Base-by-base conservation (phyloP, 768 basidiomycete genomes). In the Lepiota venenata region DNA sequence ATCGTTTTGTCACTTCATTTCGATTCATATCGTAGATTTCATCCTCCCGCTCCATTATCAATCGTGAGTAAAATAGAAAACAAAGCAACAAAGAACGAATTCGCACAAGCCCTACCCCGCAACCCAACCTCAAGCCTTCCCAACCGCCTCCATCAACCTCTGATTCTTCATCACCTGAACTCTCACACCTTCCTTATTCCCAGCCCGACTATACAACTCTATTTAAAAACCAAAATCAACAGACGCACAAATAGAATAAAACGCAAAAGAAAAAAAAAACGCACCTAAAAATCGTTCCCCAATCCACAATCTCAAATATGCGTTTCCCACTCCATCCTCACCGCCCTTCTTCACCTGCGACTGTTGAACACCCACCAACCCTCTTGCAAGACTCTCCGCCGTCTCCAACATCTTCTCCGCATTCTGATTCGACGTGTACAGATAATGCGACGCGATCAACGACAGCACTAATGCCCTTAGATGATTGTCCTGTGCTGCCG, bases 381-480 rank as follows among this genome's bases (percentile, higher is more conserved):
- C 88, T 9, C 82, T 83, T 0, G 84, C 86, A 1, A 91, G 74
- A 61, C 84, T 83, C 61, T 86, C 86, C 44, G 83, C 85, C 2
- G 85, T 83, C 12, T 72, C 73, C 1, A 92, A 68, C 73, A 89
- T 86, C 50, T 75, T 71, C 62, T 76, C 72, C 5, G 89, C 88
- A 56, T 90, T 83, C n/a, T 83, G 81, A 2, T 74, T 74, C 0
- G 87, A 79, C 0, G 89, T 90, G 52, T 88, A 80, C 22, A 87
- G 60, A 56, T 89, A 91, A 57, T 90, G 85, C 22, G 84, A 77
- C 1, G 88, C 77, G 10, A 85, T 78, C 15, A 91, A 74, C 2
- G 85, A 81, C 15, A 91, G 72, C 2, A 90, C 73, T 1, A 89
- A 70, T 11, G 87, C 86, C 8, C 88, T 84, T 16, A 90, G 69